Percentiles rank a stretch among this genome's conserved stretches.
Evolutionary conservation across 2,329 filamentous ascomycete genomes (phyloP).

Genomic region (Trichoderma sp.): DNA sequence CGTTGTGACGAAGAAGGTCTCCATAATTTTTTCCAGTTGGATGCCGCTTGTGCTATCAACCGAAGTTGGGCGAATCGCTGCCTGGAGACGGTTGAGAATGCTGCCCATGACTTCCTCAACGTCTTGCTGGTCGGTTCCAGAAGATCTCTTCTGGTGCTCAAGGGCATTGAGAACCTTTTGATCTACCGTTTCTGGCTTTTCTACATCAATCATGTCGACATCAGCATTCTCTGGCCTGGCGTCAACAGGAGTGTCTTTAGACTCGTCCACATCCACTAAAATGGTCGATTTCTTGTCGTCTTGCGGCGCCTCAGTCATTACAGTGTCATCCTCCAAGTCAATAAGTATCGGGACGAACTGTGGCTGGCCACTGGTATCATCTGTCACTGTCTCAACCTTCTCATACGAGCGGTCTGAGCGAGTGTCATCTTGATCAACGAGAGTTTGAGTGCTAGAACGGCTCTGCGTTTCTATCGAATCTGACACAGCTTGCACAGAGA

Average conservation of each 20-base stretch:
- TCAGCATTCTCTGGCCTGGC: constrained; percentile 26
- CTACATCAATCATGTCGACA: constrained; percentile 37
- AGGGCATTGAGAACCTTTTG: constrained; percentile 49
- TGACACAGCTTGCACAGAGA: constrained; percentile 36
- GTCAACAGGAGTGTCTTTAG: not conserved
- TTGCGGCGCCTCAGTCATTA: constrained; percentile 28
- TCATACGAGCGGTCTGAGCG: constrained; percentile 41
- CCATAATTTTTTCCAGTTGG: constrained; percentile 78
- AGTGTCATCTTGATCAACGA: constrained; percentile 49
- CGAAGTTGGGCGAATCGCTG: constrained; percentile 74
- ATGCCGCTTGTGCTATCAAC: constrained; percentile 65
- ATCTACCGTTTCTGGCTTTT: constrained; percentile 45
- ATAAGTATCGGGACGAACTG: constrained; percentile 7
- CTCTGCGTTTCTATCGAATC: constrained; percentile 46
- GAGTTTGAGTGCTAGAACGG: constrained; percentile 53
- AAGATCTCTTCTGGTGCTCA: constrained; percentile 49
- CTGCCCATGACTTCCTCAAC: constrained; percentile 95
- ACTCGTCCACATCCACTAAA: not conserved
- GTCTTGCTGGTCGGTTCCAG: constrained; percentile 78
- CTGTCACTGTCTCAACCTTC: constrained; percentile 33
- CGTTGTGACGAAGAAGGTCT: constrained; percentile 65
- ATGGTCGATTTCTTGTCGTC: not conserved
- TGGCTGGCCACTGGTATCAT: constrained; percentile 30
- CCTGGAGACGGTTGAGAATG: constrained; percentile 86
- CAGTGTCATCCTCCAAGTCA: constrained; percentile 27